These are phyloP conservation scores for Macadamia integrifolia DNA, from an alignment of 164 flowering plant species.

Conservation along the genomic window DNA sequence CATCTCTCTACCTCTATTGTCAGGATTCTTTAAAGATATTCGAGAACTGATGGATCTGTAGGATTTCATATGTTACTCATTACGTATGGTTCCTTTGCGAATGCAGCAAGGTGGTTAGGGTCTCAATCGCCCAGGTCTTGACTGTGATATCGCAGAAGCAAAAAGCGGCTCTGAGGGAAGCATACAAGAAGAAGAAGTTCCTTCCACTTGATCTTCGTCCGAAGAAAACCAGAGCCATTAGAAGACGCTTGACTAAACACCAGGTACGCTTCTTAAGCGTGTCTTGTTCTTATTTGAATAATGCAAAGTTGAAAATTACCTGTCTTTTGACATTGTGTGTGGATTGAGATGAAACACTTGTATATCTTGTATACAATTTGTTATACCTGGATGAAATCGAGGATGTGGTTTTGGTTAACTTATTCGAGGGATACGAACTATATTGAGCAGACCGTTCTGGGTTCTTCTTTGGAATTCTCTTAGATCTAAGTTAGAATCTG, in stretches of 20 bases:
- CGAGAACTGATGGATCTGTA: not conserved
- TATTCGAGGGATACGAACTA: too few species aligned
- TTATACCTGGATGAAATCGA: too few species aligned
- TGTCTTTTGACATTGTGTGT: too few species aligned
- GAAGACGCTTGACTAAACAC: constrained; percentile 54
- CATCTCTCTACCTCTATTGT: not conserved
- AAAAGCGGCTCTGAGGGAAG: constrained; percentile 54
- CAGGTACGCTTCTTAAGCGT: constrained; percentile 29
- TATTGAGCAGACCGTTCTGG: too few species aligned
- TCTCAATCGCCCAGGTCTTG: constrained; percentile 60
- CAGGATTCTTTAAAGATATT: too few species aligned
- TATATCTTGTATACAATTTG: too few species aligned
- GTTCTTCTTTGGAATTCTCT: too few species aligned
- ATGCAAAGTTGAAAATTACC: too few species aligned
- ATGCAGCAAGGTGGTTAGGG: constrained; percentile 64
- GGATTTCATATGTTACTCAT: not conserved
- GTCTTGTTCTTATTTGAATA: too few species aligned
- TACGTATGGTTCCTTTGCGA: not conserved
- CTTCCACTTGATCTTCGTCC: constrained; percentile 69
- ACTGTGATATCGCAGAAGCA: constrained; percentile 62
- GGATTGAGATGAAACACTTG: too few species aligned
- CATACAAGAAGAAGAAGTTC: constrained; percentile 58
- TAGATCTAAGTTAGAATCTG: too few species aligned
- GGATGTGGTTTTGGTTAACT: too few species aligned
- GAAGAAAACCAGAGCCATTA: constrained; percentile 67